These are phyloP conservation scores for Alternaria longipes DNA, from an alignment of 2,329 filamentous ascomycete genomes.

Conservation along the genomic window DNA sequence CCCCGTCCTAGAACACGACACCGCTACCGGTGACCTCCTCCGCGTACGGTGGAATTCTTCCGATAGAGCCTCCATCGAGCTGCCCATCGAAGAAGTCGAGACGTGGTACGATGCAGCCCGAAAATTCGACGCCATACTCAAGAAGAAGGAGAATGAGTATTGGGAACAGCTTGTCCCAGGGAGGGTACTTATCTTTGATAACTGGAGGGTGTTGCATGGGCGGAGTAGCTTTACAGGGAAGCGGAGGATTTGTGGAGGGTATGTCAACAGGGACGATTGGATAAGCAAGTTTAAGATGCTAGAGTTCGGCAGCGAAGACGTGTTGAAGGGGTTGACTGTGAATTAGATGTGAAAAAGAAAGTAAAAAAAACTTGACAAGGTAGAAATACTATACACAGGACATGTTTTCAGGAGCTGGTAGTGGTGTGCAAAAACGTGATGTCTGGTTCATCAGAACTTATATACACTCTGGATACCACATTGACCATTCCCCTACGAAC, in stretches of 20 bases:
- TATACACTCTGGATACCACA: conserved; percentile 36
- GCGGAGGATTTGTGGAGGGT: conserved; percentile 88
- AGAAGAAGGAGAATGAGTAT: conserved; percentile 71
- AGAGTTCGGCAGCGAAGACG: conserved; percentile 17
- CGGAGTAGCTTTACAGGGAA: conserved; percentile 83
- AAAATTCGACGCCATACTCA: conserved; percentile 76
- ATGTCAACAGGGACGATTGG: conserved; percentile 55
- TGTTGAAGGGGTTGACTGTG: conserved; percentile 25
- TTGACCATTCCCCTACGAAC: conserved; percentile 15
- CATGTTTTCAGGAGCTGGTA: not conserved
- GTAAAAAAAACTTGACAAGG: not conserved
- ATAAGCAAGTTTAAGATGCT: conserved; percentile 38
- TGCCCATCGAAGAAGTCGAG: conserved; percentile 61
- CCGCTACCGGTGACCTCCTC: conserved; percentile 56
- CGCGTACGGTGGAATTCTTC: conserved; percentile 94
- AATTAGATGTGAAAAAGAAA: conserved; percentile 23
- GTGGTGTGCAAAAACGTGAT: conserved; percentile 41
- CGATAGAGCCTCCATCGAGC: conserved; percentile 76
- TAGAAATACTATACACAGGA: not conserved
- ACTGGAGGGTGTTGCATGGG: conserved; percentile 93
- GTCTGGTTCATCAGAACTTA: conserved; percentile 29
- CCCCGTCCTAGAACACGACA: conserved; percentile 74
- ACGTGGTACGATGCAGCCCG: conserved; percentile 83
- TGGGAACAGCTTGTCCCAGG: conserved; percentile 86
- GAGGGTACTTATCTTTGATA: conserved; percentile 88